phyloP scores from a whole-genome alignment of 441 rosid genomes.

The Isatis lusitanica region DNA sequence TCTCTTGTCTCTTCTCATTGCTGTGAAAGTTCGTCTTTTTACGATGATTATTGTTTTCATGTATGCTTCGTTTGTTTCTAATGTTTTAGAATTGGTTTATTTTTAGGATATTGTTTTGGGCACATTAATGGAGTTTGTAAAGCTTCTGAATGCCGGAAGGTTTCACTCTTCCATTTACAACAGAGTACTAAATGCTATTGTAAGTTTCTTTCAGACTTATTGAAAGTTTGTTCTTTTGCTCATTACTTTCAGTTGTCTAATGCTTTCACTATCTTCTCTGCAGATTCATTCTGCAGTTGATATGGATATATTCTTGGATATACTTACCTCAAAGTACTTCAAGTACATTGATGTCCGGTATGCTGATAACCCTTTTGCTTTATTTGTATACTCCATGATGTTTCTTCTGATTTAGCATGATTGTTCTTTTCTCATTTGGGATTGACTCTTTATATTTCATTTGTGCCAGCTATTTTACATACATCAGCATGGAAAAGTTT shows the following conservation, averaged over 20 bases:
- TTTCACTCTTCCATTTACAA: slow-evolving; percentile 76
- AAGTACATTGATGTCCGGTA: slow-evolving; percentile 82
- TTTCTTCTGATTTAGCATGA: not conserved
- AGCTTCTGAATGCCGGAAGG: slow-evolving; percentile 65
- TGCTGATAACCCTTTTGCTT: slow-evolving; percentile 17
- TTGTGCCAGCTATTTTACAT: slow-evolving; percentile 71
- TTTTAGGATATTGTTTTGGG: slow-evolving; percentile 70
- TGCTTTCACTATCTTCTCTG: slow-evolving; percentile 7
- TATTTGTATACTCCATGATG: not conserved
- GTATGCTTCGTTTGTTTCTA: not conserved
- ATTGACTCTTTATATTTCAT: not conserved
- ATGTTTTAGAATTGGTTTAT: not conserved
- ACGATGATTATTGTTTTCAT: not conserved
- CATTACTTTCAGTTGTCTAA: not conserved
- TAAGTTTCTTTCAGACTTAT: slow-evolving; percentile 38
- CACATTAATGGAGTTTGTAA: slow-evolving; percentile 82
- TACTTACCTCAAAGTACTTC: slow-evolving; percentile 71
- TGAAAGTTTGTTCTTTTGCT: not conserved
- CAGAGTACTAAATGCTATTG: slow-evolving; percentile 60
- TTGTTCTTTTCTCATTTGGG: slow-evolving; percentile 2
- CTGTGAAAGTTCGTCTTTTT: not conserved
- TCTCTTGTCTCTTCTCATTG: not conserved
- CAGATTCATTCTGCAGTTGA: slow-evolving; percentile 57
- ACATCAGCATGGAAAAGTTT: slow-evolving; percentile 73
- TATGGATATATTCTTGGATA: slow-evolving; percentile 45